phyloP scores from a whole-genome alignment of 805 yeast species.

The Metschnikowia lunata region DNA sequence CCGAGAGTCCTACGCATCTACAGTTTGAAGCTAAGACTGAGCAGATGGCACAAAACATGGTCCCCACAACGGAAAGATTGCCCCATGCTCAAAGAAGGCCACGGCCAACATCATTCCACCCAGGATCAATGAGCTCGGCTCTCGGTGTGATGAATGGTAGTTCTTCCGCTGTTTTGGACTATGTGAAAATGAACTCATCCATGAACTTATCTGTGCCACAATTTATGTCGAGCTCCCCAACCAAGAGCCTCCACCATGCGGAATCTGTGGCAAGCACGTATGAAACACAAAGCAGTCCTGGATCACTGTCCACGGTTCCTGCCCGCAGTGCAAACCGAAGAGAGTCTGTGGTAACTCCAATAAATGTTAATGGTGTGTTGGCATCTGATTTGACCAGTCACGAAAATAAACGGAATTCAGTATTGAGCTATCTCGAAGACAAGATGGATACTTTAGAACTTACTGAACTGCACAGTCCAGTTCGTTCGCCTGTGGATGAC shows the following conservation, averaged over 20 bases:
- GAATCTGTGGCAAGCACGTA: slow-evolving; percentile 20
- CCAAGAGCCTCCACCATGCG: slow-evolving; percentile 27
- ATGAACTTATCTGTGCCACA: slow-evolving; percentile 28
- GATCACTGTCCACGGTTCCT: slow-evolving; percentile 13
- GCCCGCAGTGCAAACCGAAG: slow-evolving; percentile 12
- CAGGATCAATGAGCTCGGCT: slow-evolving; percentile 45
- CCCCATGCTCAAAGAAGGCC: slow-evolving; percentile 54
- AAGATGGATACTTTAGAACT: slow-evolving; percentile 40
- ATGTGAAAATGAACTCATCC: slow-evolving; percentile 32
- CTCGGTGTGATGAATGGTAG: slow-evolving; percentile 11
- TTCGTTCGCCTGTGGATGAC: slow-evolving; percentile 9
- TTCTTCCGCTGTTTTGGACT: slow-evolving; percentile 28
- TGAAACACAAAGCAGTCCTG: slow-evolving; percentile 11
- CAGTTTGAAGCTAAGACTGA: slow-evolving; percentile 6
- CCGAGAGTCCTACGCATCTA: slow-evolving; percentile 37
- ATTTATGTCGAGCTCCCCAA: slow-evolving; percentile 38
- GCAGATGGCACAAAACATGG: slow-evolving; percentile 8
- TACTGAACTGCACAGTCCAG: slow-evolving; percentile 27
- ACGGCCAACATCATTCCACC: slow-evolving; percentile 83
- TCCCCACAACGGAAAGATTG: slow-evolving; percentile 26
- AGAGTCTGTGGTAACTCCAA: slow-evolving; percentile 39
- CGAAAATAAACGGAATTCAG: slow-evolving; percentile 36
- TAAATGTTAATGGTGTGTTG: slow-evolving; percentile 42
- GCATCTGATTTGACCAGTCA: slow-evolving; percentile 22
- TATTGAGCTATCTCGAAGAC: slow-evolving; percentile 41